Conservation (phyloP, 2,329 filamentous ascomycete genomes). For the Delphinella strobiligena region DNA sequence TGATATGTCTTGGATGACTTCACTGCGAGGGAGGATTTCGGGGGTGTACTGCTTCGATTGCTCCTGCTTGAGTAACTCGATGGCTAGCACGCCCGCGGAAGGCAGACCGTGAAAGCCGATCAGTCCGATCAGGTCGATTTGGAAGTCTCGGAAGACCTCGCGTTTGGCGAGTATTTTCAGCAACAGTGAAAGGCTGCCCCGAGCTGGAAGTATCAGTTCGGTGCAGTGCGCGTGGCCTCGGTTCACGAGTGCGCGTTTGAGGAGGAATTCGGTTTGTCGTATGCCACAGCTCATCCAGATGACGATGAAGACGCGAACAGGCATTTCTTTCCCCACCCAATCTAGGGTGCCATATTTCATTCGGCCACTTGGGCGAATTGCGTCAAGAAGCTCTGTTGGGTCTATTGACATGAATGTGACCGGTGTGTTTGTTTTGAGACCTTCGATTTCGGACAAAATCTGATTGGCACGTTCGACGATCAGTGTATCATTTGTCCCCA, state of each 20-base stretch:
- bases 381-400: conserved; percentile 17
- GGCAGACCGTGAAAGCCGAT: conserved; percentile 29
- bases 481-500: conserved; percentile 29
- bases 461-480: conserved; percentile 24
- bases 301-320: conserved; percentile 34
- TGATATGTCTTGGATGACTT: conserved; percentile 33
- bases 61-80: conserved; percentile 33
- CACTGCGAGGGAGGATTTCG: conserved; percentile 27
- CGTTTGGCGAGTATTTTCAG: conserved; percentile 25
- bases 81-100: conserved; percentile 29
- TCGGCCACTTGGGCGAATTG: not conserved
- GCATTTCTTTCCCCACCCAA: too few relatives aligned
- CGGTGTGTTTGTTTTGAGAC: conserved; percentile 24
- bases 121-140: conserved; percentile 28
- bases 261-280: conserved; percentile 46
- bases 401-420: conserved; percentile 18
- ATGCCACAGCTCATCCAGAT: conserved; percentile 34
- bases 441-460: conserved; percentile 25
- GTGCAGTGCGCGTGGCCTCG: conserved; percentile 21
- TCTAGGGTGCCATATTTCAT: too few relatives aligned
- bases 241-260: conserved; percentile 44
- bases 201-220: conserved; percentile 25
- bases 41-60: conserved; percentile 20
- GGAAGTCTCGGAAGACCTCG: conserved; percentile 30
- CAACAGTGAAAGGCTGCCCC: conserved; percentile 26